Percentiles rank a stretch among this genome's conserved stretches.
phyloP scores from a whole-genome alignment of 2,329 filamentous ascomycete species.

The Thermothelomyces thermophilus region DNA sequence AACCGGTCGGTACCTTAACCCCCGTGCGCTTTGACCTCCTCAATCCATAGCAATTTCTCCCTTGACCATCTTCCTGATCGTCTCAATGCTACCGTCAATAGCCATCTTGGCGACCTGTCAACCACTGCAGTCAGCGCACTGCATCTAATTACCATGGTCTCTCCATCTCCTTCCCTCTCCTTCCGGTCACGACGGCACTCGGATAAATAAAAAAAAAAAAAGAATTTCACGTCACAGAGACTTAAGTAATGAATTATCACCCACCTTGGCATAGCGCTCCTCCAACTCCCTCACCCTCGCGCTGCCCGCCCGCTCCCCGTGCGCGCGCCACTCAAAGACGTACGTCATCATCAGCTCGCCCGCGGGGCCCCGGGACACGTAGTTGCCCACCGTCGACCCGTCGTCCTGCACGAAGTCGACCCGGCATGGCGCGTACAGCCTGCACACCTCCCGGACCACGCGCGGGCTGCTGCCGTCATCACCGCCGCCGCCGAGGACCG shows the following conservation, averaged over 20 bases:
- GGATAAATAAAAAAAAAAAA: too few species aligned
- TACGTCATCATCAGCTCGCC: constrained; percentile 30
- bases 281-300: constrained; percentile 20
- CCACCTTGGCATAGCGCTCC: constrained; percentile 24
- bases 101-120: constrained; percentile 25
- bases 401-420: constrained; percentile 29
- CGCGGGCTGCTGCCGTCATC: background rate
- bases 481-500: background rate
- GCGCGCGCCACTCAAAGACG: constrained; percentile 29
- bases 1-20: too few species aligned
- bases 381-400: constrained; percentile 30
- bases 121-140: background rate
- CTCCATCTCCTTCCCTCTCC: too few species aligned
- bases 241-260: constrained; percentile 1
- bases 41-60: background rate
- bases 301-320: constrained; percentile 21
- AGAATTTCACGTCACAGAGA: background rate
- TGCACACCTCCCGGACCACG: constrained; percentile 28
- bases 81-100: constrained; percentile 20
- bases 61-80: constrained; percentile 2
- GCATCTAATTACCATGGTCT: background rate
- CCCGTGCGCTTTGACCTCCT: too few species aligned
- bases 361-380: constrained; percentile 25
- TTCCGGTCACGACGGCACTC: too few species aligned
- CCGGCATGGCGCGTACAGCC: constrained; percentile 26